Percentiles rank a stretch among this genome's conserved stretches.
phyloP scores from a whole-genome alignment of 768 basidiomycete genomes.

The Rubroboletus satanas region DNA sequence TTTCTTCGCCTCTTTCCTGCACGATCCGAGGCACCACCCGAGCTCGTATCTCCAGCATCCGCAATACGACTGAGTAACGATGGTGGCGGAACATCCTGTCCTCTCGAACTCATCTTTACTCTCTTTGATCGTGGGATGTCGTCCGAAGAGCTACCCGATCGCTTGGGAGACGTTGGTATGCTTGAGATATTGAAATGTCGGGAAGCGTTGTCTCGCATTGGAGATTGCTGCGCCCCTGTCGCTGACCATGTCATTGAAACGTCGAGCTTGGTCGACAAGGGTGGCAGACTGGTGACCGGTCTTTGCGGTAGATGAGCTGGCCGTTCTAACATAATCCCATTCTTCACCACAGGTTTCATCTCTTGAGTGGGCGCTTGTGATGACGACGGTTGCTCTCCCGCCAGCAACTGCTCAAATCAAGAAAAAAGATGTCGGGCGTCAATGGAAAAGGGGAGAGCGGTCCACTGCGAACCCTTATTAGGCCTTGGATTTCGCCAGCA shows the following conservation, averaged over 20 bases:
- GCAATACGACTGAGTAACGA: slow-evolving; percentile 45
- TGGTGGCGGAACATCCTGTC: slow-evolving; percentile 31
- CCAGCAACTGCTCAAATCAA: slow-evolving; percentile 45
- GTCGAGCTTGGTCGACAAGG: slow-evolving; percentile 13
- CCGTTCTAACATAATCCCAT: slow-evolving; percentile 14
- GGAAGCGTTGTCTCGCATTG: slow-evolving; percentile 10
- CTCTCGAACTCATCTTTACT: slow-evolving; percentile 20
- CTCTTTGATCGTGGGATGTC: slow-evolving; percentile 36
- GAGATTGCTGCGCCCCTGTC: slow-evolving; percentile 7
- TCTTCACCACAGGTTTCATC: slow-evolving; percentile 8
- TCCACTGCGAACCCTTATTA: slow-evolving; percentile 58
- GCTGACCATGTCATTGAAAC: slow-evolving; percentile 12
- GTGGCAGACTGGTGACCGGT: slow-evolving; percentile 12
- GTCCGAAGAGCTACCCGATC: slow-evolving; percentile 28
- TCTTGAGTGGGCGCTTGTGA: slow-evolving; percentile 16
- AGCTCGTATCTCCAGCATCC: slow-evolving; percentile 16
- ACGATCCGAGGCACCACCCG: slow-evolving; percentile 18
- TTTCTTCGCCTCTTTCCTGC: slow-evolving; percentile 18
- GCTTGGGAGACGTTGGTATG: slow-evolving; percentile 22
- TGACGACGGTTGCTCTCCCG: slow-evolving; percentile 18
- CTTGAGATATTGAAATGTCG: slow-evolving; percentile 5
- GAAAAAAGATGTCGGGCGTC: slow-evolving; percentile 38
- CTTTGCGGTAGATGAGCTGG: slow-evolving; percentile 29
- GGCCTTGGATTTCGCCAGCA: slow-evolving; percentile 35
- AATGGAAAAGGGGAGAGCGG: slow-evolving; percentile 35